These are phyloP conservation scores for Hyphopichia homilentoma DNA, from an alignment of 805 yeast species.

Conservation along the genomic window DNA sequence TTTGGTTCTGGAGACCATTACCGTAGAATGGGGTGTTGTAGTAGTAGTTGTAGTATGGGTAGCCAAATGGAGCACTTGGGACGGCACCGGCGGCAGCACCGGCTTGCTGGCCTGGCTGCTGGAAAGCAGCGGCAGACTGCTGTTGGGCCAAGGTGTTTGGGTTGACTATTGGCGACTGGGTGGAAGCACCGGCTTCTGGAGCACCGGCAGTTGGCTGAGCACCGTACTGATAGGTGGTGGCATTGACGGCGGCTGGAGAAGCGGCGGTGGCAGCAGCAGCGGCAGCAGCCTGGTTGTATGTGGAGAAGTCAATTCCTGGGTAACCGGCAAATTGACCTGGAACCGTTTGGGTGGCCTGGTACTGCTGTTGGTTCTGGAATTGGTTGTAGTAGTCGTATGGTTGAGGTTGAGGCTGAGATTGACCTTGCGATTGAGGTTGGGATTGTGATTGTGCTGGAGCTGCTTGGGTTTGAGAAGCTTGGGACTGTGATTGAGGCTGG, in stretches of 20 bases:
- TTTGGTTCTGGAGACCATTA: constrained; percentile 23
- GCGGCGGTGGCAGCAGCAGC: constrained; percentile 25
- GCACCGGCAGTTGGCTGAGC: constrained; percentile 13
- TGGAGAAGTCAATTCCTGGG: constrained; percentile 42
- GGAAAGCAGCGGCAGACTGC: constrained; percentile 13
- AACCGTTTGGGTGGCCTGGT: constrained; percentile 35
- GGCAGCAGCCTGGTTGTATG: constrained; percentile 33
- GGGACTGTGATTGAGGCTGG: constrained; percentile 16
- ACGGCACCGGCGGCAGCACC: constrained; percentile 1
- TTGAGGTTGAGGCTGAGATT: constrained; percentile 18
- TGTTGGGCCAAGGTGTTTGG: constrained; percentile 18
- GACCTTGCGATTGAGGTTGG: constrained; percentile 16
- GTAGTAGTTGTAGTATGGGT: constrained; percentile 41
- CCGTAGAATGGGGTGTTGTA: constrained; percentile 40
- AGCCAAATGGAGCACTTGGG: constrained; percentile 38
- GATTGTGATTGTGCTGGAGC: too few species aligned
- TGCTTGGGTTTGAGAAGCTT: constrained; percentile 13
- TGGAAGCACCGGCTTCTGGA: constrained; percentile 8
- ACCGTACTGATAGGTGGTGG: constrained; percentile 15
- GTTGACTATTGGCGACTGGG: constrained; percentile 31
- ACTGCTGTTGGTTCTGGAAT: constrained; percentile 39
- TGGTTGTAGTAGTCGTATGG: constrained; percentile 32
- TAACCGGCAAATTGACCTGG: constrained; percentile 43
- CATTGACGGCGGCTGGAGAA: constrained; percentile 24
- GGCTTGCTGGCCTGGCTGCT: constrained; percentile 15